Evolutionary conservation across 2,329 filamentous ascomycete species (phyloP).

Genomic region (Talaromyces sp.): DNA sequence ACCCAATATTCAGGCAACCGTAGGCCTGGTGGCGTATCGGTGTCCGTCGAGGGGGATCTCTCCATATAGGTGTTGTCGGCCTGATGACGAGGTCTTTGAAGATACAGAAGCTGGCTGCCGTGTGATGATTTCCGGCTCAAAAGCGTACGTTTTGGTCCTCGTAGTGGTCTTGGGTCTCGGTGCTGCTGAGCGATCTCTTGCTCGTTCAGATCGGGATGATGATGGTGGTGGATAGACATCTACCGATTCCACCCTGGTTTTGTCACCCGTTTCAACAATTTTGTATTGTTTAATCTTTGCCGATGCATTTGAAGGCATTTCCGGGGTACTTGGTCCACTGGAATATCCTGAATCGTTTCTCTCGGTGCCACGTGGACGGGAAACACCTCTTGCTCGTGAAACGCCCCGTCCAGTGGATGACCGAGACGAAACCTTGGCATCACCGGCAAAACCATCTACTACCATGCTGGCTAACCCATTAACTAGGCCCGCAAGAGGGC

Average conservation of each 20-base stretch:
- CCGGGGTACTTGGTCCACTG: conserved; percentile 43
- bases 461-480: conserved; percentile 13
- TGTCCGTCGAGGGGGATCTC: conserved; percentile 30
- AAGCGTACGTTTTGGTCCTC: conserved; percentile 33
- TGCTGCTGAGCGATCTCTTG: conserved; percentile 17
- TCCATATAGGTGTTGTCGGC: conserved; percentile 25
- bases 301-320: conserved; percentile 33
- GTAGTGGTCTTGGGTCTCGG: conserved; percentile 26
- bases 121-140: conserved; percentile 28
- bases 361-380: conserved; percentile 38
- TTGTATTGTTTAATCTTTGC: conserved; percentile 38
- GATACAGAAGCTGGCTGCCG: conserved; percentile 25
- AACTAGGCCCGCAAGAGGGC: conserved; percentile 11
- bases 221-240: conserved; percentile 32
- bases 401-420: not conserved
- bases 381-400: conserved; percentile 6
- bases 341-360: conserved; percentile 48
- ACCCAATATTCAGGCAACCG: conserved; percentile 18
- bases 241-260: conserved; percentile 29
- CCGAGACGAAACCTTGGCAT: conserved; percentile 23
- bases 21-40: conserved; percentile 16
- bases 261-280: conserved; percentile 31
- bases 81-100: conserved; percentile 25
- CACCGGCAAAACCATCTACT: conserved; percentile 4
- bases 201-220: conserved; percentile 26